Percentiles rank a stretch among this genome's conserved stretches.
Conservation (phyloP, 2,329 filamentous ascomycete species). For the Penicillium sp. region DNA sequence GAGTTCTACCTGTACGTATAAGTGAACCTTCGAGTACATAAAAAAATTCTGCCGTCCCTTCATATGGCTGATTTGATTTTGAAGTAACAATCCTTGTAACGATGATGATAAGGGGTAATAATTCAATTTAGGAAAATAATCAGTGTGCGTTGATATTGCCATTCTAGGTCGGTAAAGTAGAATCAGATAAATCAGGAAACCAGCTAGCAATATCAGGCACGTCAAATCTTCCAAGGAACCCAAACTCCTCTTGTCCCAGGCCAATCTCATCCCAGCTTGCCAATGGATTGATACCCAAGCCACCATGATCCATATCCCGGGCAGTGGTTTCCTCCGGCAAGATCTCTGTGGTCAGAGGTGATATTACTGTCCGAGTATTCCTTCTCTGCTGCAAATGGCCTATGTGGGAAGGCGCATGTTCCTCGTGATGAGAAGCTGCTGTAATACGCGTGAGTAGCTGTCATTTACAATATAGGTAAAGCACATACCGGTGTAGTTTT, state of each 20-base stretch:
- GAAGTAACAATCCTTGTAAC: too few species aligned
- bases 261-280: slow-evolving; percentile 22
- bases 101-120: too few species aligned
- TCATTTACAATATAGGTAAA: not conserved
- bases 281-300: slow-evolving; percentile 12
- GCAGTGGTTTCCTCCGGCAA: not conserved
- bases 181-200: slow-evolving; percentile 20
- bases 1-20: too few species aligned
- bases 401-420: not conserved
- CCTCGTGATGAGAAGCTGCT: not conserved
- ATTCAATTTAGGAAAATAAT: too few species aligned
- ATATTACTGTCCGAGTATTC: not conserved
- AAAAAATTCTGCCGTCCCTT: too few species aligned
- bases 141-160: too few species aligned
- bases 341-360: not conserved
- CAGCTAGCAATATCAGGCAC: slow-evolving; percentile 24
- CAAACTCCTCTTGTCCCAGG: slow-evolving; percentile 21
- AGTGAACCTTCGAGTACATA: too few species aligned
- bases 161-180: not conserved
- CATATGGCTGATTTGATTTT: too few species aligned
- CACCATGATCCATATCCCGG: slow-evolving; percentile 3
- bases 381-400: slow-evolving; percentile 8
- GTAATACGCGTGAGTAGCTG: not conserved
- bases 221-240: slow-evolving; percentile 23
- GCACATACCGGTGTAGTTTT: slow-evolving; percentile 17